Base-by-base conservation (phyloP, 805 yeast species). In the Myxozyma udenii region DNA sequence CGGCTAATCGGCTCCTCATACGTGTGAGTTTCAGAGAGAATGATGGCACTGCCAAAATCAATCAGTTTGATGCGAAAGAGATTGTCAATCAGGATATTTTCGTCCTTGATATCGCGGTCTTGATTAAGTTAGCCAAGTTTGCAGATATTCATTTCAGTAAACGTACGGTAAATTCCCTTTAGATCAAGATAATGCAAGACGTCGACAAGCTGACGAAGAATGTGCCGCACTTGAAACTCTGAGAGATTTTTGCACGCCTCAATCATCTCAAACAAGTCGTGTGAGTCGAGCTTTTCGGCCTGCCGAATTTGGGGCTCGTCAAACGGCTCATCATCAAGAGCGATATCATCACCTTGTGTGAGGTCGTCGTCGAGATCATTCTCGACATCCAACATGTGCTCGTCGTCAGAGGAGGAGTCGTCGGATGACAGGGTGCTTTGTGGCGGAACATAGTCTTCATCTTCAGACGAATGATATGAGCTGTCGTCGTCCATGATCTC, bases 61-160 rank as follows among this genome's bases (percentile, higher is more conserved):
- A 87, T 87, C 55, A 87, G 69, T 64, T 87, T 87, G 46, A 85
- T 82, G 43, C 82, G 76, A 4, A 89, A 88, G 53, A 82, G 75
- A 49, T 82, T 81, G 63, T 87, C 95, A 43, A 87, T 84, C 62
- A 87, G 85, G 47, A 87, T 78, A 63, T 87, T 87, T 59, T 87
- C 95, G 67, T 87, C 95, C 64, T 87, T 87, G 59, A 87, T 84
- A 65, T 87, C 95, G 4, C 61, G 59, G 35, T 56, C 55, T 44
- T 16, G n/a, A 21, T 9, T 9, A 28, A 9, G 14, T 9, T 28
- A 9, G 14, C 12, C 23, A 3, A 12, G n/a, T 14, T n/a, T 18
- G n/a, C 9, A 22, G 3, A 22, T n/a, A 11, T 14, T 22, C 7
- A 4, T 1, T 18, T 12, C 6, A 21, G 7, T 28, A 14, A 6